Evolutionary conservation across 495 filamentous ascomycete species (phyloP), one percentile per base, ranked within the genome.

Genomic region (Aspergillus bridgeri): DNA sequence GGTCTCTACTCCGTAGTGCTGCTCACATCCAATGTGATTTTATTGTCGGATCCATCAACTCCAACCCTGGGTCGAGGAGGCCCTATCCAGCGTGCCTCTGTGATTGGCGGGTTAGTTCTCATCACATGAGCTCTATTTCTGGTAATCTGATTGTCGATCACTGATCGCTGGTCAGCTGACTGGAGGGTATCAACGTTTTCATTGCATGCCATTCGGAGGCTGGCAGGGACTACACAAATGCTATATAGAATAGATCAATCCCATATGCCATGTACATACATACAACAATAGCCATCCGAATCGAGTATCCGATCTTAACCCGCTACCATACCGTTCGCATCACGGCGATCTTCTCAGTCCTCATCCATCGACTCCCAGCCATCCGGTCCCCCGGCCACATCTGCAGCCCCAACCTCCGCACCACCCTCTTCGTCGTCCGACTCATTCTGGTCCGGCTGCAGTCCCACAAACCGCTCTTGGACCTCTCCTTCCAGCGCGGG

Each of bases 341-440:
- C 45, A 6, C 22, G 20, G 45, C 18, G 8, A 42, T 20, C 38
- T 23, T 15, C 24, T 58, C 42, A 86, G 66, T 90, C 86, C 73
- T 96, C 92, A 59, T 96, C 90, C 92, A 96, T 96, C 33, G 89
- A 93, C 72, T 96, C 92, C 78, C 86, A 92, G 18, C 86, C 88
- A 74, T 86, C 81, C 9, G 61, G 68, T 11, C 71, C 78, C 22
- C 57, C 75, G 19, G 58, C 64, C 51, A 74, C 80, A 19, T 70
- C 79, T 29, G 27, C 27, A 46, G 33, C 33, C 33, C 78, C 85
- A 42, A 73, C 79, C 60, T 85, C 83, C 33, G 74, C 49, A 5
- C 24, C 83, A n/a, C 62, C 82, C n/a, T 70, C 82, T 20, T 82
- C 87, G 6, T 83, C 82, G 47, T 86, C 86, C 24, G 81, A 83